These are phyloP conservation scores for Xenosphaeropsis pyriputrescens DNA, from an alignment of 2,329 filamentous ascomycete genomes.

Conservation along the genomic window DNA sequence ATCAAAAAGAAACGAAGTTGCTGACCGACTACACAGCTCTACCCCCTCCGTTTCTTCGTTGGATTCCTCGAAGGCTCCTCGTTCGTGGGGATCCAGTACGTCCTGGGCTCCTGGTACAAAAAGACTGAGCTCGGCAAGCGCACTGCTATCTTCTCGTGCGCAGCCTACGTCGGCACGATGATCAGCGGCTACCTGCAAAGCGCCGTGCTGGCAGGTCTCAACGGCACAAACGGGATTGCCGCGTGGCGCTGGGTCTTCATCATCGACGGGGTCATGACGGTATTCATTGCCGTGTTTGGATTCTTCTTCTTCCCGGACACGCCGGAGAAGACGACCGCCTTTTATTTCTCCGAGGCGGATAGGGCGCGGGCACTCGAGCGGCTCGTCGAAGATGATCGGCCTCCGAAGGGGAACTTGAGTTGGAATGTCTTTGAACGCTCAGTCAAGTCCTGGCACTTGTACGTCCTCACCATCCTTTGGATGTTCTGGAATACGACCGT, in stretches of 20 bases:
- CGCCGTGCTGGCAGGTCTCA: slow-evolving; percentile 1
- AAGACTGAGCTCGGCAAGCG: slow-evolving; percentile 38
- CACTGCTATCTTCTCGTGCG: slow-evolving; percentile 27
- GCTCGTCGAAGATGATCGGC: slow-evolving; percentile 21
- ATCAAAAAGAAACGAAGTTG: slow-evolving; percentile 14
- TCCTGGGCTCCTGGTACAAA: slow-evolving; percentile 42
- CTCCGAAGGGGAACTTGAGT: slow-evolving; percentile 28
- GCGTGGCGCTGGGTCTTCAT: slow-evolving; percentile 33
- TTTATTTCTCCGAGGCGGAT: slow-evolving; percentile 15
- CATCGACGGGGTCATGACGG: slow-evolving; percentile 34
- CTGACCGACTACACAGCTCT: slow-evolving; percentile 9
- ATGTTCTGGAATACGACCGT: slow-evolving; percentile 52
- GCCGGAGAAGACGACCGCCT: slow-evolving; percentile 13
- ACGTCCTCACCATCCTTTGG: slow-evolving; percentile 48
- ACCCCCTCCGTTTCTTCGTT: slow-evolving; percentile 33
- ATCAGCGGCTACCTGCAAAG: slow-evolving; percentile 44
- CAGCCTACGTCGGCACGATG: slow-evolving; percentile 36
- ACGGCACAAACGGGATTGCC: slow-evolving; percentile 24
- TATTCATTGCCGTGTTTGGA: slow-evolving; percentile 35
- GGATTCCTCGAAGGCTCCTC: slow-evolving; percentile 37
- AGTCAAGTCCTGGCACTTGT: slow-evolving; percentile 45
- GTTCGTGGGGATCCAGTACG: slow-evolving; percentile 38
- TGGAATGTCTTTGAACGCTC: slow-evolving; percentile 34
- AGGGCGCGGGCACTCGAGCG: slow-evolving; percentile 23
- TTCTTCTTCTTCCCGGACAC: slow-evolving; percentile 24